phyloP scores from a whole-genome alignment of 345 rosid genomes.

The Lagerstroemia speciosa region DNA sequence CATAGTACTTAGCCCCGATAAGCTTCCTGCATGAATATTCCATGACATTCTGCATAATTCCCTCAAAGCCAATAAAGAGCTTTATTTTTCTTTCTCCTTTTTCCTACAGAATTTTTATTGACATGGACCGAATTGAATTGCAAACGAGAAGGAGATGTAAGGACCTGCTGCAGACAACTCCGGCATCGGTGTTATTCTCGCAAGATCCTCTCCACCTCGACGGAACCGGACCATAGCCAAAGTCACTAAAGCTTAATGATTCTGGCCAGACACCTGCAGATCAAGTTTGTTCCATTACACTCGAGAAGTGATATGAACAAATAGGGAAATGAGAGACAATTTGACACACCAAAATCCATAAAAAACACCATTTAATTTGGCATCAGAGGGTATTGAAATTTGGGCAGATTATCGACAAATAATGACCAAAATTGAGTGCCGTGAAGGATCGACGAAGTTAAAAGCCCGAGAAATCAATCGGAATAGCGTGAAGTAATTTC shows the following conservation, averaged over 20 bases:
- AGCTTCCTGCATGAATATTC: slow-evolving; percentile 30
- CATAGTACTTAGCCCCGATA: slow-evolving; percentile 30
- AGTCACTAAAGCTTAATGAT: slow-evolving; percentile 13
- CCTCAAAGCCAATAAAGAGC: too few species aligned
- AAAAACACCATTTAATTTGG: too few species aligned
- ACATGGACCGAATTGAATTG: neutral
- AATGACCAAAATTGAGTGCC: too few species aligned
- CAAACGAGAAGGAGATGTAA: neutral
- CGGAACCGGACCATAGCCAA: slow-evolving; percentile 15
- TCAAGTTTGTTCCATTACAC: neutral
- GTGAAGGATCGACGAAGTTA: too few species aligned
- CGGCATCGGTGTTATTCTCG: neutral
- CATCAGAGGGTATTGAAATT: too few species aligned
- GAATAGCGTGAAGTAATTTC: too few species aligned
- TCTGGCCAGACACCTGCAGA: slow-evolving; percentile 23
- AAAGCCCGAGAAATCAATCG: too few species aligned
- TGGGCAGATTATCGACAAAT: too few species aligned
- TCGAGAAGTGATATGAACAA: slow-evolving; percentile 8
- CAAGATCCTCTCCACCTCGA: slow-evolving; percentile 19
- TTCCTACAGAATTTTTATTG: neutral
- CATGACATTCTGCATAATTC: too few species aligned
- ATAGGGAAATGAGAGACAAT: too few species aligned
- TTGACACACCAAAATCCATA: too few species aligned
- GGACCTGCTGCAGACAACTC: slow-evolving; percentile 14
- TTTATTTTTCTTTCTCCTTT: too few species aligned